Conservation (phyloP, 331 rosid species). For the Malus hybrid region DNA sequence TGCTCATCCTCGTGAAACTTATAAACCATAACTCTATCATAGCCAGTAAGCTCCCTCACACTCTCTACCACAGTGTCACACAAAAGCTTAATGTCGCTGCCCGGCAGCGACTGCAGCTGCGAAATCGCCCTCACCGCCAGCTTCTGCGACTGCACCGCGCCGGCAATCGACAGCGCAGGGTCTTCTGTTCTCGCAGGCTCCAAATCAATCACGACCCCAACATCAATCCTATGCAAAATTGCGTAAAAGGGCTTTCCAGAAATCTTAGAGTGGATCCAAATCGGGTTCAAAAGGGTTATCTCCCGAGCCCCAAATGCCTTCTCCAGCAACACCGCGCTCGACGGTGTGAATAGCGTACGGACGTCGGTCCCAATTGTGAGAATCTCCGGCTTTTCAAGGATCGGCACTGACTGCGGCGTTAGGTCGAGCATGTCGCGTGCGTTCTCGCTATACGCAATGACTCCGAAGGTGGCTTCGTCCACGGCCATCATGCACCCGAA, state of each 20-base stretch:
- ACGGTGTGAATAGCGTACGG: conserved; percentile 46
- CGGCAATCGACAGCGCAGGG: conserved; percentile 96
- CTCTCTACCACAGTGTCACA: conserved; percentile 80
- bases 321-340: conserved; percentile 47
- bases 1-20: conserved; percentile 95
- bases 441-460: conserved; percentile 69
- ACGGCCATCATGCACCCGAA: conserved; percentile 79
- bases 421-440: conserved; percentile 79
- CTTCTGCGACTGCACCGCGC: conserved; percentile 95
- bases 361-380: conserved; percentile 54
- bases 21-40: conserved; percentile 94
- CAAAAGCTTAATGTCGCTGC: conserved; percentile 62
- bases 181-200: conserved; percentile 82
- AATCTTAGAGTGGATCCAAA: conserved; percentile 75
- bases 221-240: conserved; percentile 75
- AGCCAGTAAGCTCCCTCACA: conserved; percentile 73
- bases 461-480: conserved; percentile 42
- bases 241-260: conserved; percentile 85
- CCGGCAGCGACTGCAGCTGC: conserved; percentile 73
- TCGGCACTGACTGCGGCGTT: conserved; percentile 69
- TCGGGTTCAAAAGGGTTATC: conserved; percentile 71
- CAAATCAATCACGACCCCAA: conserved; percentile 83
- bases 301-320: conserved; percentile 81
- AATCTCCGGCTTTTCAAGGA: conserved; percentile 32
- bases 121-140: conserved; percentile 90